A percentile compares a stretch with the other conserved stretches of the same genome.
These are phyloP conservation scores for Bothriochloa decipiens DNA, from an alignment of 176 grass and related monocot species.

Conservation along the genomic window DNA sequence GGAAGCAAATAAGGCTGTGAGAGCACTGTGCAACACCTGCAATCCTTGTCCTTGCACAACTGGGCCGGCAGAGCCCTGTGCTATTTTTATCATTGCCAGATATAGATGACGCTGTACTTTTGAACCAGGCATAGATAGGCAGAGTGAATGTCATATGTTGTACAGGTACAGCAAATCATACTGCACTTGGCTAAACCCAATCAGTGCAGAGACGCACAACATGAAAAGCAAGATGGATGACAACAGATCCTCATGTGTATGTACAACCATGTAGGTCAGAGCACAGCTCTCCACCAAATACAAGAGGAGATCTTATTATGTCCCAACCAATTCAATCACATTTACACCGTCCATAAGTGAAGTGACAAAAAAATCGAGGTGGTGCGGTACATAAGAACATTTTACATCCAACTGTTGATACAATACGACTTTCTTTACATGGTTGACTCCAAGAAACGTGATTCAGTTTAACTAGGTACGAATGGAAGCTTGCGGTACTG, in stretches of 20 bases:
- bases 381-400: neutral
- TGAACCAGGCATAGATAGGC: neutral
- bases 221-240: neutral
- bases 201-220: neutral
- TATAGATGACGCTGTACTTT: neutral
- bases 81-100: too few species aligned
- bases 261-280: neutral
- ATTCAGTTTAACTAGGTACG: slow-evolving; percentile 49
- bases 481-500: slow-evolving; percentile 73
- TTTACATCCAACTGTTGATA: slow-evolving; percentile 6
- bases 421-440: neutral
- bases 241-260: neutral
- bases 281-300: neutral
- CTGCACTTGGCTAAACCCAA: neutral
- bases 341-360: slow-evolving; percentile 3
- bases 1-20: too few species aligned
- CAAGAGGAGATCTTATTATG: neutral
- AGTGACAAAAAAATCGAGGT: neutral
- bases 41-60: too few species aligned
- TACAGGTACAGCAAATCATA: neutral
- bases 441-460: neutral
- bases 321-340: slow-evolving; percentile 14
- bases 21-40: too few species aligned
- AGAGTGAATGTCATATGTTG: neutral
- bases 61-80: too few species aligned